These are phyloP conservation scores for Phylloporus sp. DNA, from an alignment of 768 basidiomycete genomes.

Conservation along the genomic window DNA sequence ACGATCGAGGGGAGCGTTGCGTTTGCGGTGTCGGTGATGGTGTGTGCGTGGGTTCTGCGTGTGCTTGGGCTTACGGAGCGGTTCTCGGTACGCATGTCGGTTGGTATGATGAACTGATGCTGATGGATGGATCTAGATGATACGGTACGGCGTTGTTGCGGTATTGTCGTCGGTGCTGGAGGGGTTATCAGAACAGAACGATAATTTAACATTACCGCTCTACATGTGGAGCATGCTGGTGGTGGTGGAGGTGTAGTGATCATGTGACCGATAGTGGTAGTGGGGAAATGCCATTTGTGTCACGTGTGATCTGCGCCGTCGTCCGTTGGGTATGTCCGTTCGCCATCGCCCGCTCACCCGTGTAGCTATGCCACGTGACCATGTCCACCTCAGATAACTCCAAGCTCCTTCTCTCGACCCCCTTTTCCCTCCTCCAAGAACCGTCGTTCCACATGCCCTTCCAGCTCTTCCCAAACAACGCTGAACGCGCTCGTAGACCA, in stretches of 20 bases:
- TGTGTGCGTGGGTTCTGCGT: conserved; percentile 68
- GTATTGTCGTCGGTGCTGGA: conserved; percentile 74
- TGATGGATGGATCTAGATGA: conserved; percentile 44
- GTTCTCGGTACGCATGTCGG: conserved; percentile 65
- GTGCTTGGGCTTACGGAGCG: conserved; percentile 61
- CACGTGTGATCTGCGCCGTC: too few relatives aligned
- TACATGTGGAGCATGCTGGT: conserved; percentile 91
- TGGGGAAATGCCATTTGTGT: too few relatives aligned
- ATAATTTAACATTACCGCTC: conserved; percentile 94
- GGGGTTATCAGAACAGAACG: conserved; percentile 92
- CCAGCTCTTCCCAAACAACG: conserved; percentile 28
- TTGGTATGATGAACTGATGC: conserved; percentile 5
- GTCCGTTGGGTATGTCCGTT: conserved; percentile 1
- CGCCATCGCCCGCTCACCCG: background rate
- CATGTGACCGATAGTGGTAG: conserved; percentile 26
- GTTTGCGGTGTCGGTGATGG: conserved; percentile 68
- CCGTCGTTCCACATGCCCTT: conserved; percentile 31
- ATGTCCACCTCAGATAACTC: conserved; percentile 26
- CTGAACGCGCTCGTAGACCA: conserved; percentile 26
- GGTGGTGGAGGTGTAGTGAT: conserved; percentile 41
- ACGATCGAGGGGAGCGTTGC: conserved; percentile 90
- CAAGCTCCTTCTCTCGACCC: conserved; percentile 17
- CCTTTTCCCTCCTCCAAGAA: conserved; percentile 24
- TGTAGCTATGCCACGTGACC: conserved; percentile 19
- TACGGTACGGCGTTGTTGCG: conserved; percentile 62